Conservation (phyloP, 352 stramenopile species). For the Pseudoperonospora humuli region DNA sequence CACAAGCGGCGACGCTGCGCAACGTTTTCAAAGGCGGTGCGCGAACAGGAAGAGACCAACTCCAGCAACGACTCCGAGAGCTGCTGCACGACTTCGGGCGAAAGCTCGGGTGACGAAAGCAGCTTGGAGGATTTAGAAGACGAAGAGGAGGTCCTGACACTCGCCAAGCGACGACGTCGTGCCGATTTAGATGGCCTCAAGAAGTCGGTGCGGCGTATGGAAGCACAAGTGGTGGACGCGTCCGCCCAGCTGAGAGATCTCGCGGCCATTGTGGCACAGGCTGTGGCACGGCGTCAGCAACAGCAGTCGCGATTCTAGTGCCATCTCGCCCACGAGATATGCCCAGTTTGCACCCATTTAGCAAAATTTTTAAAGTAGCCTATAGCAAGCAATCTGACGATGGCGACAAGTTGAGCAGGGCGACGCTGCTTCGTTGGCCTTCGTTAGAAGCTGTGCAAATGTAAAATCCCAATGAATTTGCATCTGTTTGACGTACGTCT, state of each 20-base stretch:
- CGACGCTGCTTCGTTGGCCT: constrained; percentile 1
- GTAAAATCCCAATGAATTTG: too few species aligned
- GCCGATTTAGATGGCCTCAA: constrained; percentile 24
- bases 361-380: constrained; percentile 10
- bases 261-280: constrained; percentile 31
- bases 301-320: constrained; percentile 1
- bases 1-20: constrained; percentile 26
- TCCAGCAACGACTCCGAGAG: constrained; percentile 1
- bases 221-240: constrained; percentile 38
- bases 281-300: constrained; percentile 29
- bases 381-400: constrained; percentile 9
- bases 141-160: constrained; percentile 6
- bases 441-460: background rate
- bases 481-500: background rate
- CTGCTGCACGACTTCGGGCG: constrained; percentile 22
- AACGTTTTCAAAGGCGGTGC: background rate
- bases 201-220: constrained; percentile 31
- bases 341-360: background rate
- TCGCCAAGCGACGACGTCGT: constrained; percentile 29
- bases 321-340: constrained; percentile 8
- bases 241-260: constrained; percentile 38
- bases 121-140: constrained; percentile 5
- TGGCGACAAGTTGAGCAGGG: constrained; percentile 1
- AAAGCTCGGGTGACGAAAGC: constrained; percentile 29
- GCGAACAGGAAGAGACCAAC: background rate